Evolutionary conservation across 2,329 filamentous ascomycete species (phyloP).

Genomic region (Pseudopithomyces chartarum): DNA sequence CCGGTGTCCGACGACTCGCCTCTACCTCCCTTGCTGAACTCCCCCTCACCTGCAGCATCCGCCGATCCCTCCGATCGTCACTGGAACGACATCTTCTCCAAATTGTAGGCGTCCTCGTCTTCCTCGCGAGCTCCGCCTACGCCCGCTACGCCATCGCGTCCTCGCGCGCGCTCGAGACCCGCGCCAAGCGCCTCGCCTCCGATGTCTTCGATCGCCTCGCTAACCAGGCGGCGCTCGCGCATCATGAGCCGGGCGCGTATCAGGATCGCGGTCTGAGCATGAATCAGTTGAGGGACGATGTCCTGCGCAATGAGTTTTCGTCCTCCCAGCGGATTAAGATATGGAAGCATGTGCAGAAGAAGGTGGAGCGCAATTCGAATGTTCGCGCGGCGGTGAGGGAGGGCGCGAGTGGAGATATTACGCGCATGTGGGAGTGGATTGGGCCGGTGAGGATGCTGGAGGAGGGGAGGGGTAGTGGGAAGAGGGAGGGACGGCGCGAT

Average conservation of each 20-base stretch:
- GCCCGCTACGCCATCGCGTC: conserved; percentile 66
- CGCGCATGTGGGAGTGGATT: conserved; percentile 72
- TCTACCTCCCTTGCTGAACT: conserved; percentile 90
- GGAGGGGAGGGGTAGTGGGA: conserved; percentile 38
- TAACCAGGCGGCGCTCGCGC: conserved; percentile 81
- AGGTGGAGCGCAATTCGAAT: conserved; percentile 94
- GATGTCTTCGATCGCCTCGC: conserved; percentile 83
- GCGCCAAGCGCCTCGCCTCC: conserved; percentile 82
- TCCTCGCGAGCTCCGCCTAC: conserved; percentile 59
- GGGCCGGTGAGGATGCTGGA: conserved; percentile 61
- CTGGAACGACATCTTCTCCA: conserved; percentile 86
- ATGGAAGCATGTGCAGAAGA: conserved; percentile 80
- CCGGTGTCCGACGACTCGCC: conserved; percentile 69
- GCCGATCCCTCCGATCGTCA: conserved; percentile 76
- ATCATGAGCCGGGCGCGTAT: conserved; percentile 63
- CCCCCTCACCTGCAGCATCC: conserved; percentile 82
- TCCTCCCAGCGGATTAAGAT: conserved; percentile 76
- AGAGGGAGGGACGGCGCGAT: conserved; percentile 39
- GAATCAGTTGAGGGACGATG: conserved; percentile 88
- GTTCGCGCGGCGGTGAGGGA: conserved; percentile 78
- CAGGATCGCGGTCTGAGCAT: conserved; percentile 83
- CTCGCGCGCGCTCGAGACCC: conserved; percentile 68
- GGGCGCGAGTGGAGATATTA: conserved; percentile 59
- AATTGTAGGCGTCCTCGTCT: conserved; percentile 67
- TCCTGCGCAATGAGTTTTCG: conserved; percentile 80